phyloP scores from a whole-genome alignment of 2,329 filamentous ascomycete genomes.

The Colletotrichum chrysophilum region DNA sequence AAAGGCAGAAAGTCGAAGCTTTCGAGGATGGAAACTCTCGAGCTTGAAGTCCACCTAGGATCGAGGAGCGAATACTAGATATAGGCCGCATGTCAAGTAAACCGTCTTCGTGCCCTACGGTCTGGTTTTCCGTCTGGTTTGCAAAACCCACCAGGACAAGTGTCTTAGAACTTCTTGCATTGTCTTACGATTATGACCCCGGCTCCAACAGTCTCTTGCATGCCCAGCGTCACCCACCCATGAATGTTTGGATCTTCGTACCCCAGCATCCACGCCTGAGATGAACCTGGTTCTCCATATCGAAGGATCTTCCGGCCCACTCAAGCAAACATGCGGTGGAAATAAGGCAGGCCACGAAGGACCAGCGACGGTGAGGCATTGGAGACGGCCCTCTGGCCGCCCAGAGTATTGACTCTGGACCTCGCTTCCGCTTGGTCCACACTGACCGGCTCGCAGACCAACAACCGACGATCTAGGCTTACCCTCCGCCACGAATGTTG shows the following conservation, averaged over 20 bases:
- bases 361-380: not conserved
- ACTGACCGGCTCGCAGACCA: not conserved
- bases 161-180: not conserved
- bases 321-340: not conserved
- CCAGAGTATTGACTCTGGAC: not conserved
- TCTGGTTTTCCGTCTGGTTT: not conserved
- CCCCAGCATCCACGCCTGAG: not conserved
- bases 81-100: not conserved
- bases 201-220: not conserved
- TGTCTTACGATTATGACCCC: not conserved
- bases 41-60: not conserved
- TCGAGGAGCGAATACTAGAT: not conserved
- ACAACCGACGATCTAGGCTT: not conserved
- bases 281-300: not conserved
- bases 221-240: not conserved
- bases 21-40: accelerated
- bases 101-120: not conserved
- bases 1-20: not conserved
- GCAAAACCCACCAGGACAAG: not conserved
- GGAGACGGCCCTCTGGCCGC: not conserved
- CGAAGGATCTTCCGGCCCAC: not conserved
- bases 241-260: not conserved
- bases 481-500: not conserved
- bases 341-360: not conserved
- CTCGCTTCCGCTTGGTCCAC: not conserved